Evolutionary conservation across 2,329 filamentous ascomycete genomes (phyloP), one percentile per base, ranked within the genome.

Genomic region (Annulohypoxylon truncatum): DNA sequence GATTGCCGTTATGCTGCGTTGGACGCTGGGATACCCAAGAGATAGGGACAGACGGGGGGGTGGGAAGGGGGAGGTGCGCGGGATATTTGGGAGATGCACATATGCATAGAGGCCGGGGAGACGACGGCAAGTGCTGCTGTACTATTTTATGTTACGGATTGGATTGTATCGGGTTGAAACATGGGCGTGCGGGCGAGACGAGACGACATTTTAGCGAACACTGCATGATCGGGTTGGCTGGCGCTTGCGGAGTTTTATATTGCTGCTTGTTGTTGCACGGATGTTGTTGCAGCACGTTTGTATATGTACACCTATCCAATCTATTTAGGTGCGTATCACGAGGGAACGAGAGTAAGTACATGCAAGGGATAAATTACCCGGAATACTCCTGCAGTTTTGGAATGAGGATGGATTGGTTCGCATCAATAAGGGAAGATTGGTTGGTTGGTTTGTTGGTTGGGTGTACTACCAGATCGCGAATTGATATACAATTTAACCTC

Each of bases 171-270:
- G 48, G 18, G 42, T 48, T 40, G 31, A 42, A 42, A 54, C 24
- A 53, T 38, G n/a, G 60, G 47, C 40, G 48, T n/a, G 54, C 35
- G 35, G 35, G 28, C 35, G 35, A 40, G 61, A n/a, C n/a, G n/a
- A n/a, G n/a, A n/a, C n/a, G 7, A 24, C 38, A 40, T 63, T 44
- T 44, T 26, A 46, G 53, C 35, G 46, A 47, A 52, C n/a, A 57
- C 53, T 57, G 53, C 53, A 63, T 57, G 47, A 60, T 35, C 26
- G 28, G 29, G 24, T 20, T 48, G 48, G 40, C 40, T 22, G 62
- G 62, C 52, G 53, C 48, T 18, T n/a, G 35, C 22, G 47, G 38
- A 29, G 48, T 50, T 48, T 48, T 38, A n/a, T 33, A n/a, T 7
- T 20, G 8, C 8, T 47, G 15, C n/a, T 56, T 33, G 35, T 13